A percentile compares a stretch with the other conserved stretches of the same genome.
Evolutionary conservation across 805 yeast species (phyloP).

Genomic region (Limtongia smithiae): DNA sequence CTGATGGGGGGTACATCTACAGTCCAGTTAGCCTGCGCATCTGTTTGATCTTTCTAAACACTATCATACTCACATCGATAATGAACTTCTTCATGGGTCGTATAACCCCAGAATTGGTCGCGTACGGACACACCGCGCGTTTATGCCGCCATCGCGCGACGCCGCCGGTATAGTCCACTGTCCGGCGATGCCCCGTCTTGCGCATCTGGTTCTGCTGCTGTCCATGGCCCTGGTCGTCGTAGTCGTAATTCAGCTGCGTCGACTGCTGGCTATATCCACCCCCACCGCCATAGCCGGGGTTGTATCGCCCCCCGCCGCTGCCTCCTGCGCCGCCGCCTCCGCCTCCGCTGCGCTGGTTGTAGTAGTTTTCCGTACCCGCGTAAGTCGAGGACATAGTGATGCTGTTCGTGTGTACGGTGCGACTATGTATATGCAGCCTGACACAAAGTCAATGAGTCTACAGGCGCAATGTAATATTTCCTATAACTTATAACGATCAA

Average conservation of each 20-base stretch:
- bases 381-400: no score
- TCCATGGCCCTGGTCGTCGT: slow-evolving; percentile 4
- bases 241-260: slow-evolving; percentile 7
- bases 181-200: slow-evolving; percentile 54
- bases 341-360: no score
- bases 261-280: neutral
- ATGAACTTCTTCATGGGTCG: slow-evolving; percentile 68
- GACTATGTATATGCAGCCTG: no score
- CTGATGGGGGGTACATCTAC: slow-evolving; percentile 57
- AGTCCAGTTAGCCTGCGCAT: neutral
- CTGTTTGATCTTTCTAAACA: no score
- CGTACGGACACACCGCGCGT: slow-evolving; percentile 40
- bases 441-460: no score
- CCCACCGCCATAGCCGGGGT: slow-evolving; percentile 3
- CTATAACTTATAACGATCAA: no score
- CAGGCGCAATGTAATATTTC: no score
- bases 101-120: slow-evolving; percentile 12
- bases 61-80: slow-evolving; percentile 35
- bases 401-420: no score
- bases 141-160: slow-evolving; percentile 59
- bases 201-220: slow-evolving; percentile 12
- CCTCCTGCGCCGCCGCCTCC: neutral
- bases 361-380: no score
- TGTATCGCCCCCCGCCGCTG: no score
- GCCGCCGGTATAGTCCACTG: slow-evolving; percentile 74